Conservation (phyloP, 352 stramenopile species). For the Pythium monospermum region DNA sequence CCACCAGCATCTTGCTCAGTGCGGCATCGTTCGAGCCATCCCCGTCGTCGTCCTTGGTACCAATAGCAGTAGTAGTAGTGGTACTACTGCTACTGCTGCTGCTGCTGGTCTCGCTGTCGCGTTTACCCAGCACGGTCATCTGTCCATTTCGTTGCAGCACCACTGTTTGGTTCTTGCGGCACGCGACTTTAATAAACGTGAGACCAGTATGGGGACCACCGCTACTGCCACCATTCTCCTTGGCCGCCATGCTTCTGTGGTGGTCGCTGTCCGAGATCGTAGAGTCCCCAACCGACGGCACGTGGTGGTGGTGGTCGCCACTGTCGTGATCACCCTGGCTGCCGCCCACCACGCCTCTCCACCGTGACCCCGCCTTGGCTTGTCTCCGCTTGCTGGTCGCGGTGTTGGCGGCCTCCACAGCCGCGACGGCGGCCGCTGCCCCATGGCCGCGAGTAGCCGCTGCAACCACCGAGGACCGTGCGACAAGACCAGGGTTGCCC, state of each 20-base stretch:
- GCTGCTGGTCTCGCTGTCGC: background rate
- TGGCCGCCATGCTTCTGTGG: too few relatives aligned
- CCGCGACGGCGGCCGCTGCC: too few relatives aligned
- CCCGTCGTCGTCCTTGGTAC: conserved; percentile 2
- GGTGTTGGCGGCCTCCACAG: background rate
- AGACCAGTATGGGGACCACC: too few relatives aligned
- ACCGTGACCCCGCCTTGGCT: too few relatives aligned
- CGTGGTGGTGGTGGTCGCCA: background rate
- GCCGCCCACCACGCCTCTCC: too few relatives aligned
- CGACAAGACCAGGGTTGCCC: background rate
- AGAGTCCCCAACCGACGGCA: too few relatives aligned
- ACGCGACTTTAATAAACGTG: conserved; percentile 36
- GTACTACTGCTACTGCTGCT: background rate
- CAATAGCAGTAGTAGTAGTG: conserved; percentile 1
- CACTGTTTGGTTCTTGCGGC: conserved; percentile 35
- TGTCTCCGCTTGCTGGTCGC: too few relatives aligned
- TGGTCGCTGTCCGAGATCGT: too few relatives aligned
- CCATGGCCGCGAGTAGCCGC: too few relatives aligned
- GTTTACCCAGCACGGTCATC: conserved; percentile 29
- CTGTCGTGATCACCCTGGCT: background rate
- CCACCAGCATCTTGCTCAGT: conserved; percentile 49
- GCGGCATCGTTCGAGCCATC: conserved; percentile 25
- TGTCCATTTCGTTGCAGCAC: conserved; percentile 43
- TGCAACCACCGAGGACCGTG: background rate
- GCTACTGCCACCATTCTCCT: too few relatives aligned